Evolutionary conservation across 179 eudicot species (phyloP).

Genomic region (Drosera spatulata): DNA sequence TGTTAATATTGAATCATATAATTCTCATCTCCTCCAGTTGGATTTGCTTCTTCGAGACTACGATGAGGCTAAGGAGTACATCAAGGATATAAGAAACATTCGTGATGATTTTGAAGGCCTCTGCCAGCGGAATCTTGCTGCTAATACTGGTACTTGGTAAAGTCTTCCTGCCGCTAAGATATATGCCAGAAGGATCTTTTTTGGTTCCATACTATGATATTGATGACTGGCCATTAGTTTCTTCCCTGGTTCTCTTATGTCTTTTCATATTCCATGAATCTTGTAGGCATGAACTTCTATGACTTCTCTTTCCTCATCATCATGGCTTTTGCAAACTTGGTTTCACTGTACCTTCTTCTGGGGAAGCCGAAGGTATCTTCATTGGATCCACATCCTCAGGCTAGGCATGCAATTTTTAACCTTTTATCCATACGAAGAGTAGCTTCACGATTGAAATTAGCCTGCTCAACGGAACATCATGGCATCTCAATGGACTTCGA

Average conservation of each 20-base stretch:
- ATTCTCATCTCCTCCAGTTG: slow-evolving; percentile 43
- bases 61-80: slow-evolving; percentile 75
- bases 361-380: slow-evolving; percentile 7
- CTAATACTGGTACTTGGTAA: slow-evolving; percentile 62
- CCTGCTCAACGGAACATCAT: slow-evolving; percentile 16
- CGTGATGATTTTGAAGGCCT: slow-evolving; percentile 93
- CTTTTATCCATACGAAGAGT: slow-evolving; percentile 33
- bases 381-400: slow-evolving; percentile 22
- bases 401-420: slow-evolving; percentile 34
- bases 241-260: neutral
- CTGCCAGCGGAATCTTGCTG: slow-evolving; percentile 96
- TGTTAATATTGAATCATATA: neutral
- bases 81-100: slow-evolving; percentile 80
- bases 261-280: neutral
- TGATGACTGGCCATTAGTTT: neutral
- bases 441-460: slow-evolving; percentile 42
- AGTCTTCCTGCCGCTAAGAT: neutral
- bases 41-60: slow-evolving; percentile 78
- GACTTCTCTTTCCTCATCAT: slow-evolving; percentile 72
- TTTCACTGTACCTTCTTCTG: slow-evolving; percentile 29
- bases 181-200: no score
- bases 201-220: no score
- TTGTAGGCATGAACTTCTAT: slow-evolving; percentile 67
- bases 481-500: slow-evolving; percentile 24
- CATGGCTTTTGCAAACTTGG: slow-evolving; percentile 57